phyloP scores from a whole-genome alignment of 192 early-diverging fungal genomes.

The Rhizophagus clarus region DNA sequence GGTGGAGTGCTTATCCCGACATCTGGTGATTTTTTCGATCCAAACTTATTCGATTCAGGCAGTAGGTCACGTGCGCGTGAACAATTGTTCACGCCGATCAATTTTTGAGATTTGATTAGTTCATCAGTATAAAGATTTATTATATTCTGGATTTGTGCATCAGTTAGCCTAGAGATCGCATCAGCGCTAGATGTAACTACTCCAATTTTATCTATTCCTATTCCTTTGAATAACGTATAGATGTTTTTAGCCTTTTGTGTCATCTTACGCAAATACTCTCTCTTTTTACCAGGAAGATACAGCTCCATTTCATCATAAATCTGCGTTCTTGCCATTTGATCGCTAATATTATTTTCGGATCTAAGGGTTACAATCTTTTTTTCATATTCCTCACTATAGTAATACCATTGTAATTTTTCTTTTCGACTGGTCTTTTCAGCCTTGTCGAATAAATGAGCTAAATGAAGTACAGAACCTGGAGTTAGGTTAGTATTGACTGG shows the following conservation, averaged over 20 bases:
- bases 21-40: conserved; percentile 9
- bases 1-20: neutral
- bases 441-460: conserved; percentile 12
- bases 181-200: conserved; percentile 17
- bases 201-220: conserved; percentile 23
- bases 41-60: neutral
- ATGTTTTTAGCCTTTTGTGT: conserved; percentile 21
- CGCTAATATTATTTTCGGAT: conserved; percentile 1
- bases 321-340: conserved; percentile 23
- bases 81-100: conserved; percentile 2
- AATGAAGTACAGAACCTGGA: conserved; percentile 6
- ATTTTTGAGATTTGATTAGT: conserved; percentile 15
- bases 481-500: neutral
- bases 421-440: conserved; percentile 17
- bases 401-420: conserved; percentile 15
- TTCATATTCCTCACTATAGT: conserved; percentile 14
- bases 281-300: conserved; percentile 11
- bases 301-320: conserved; percentile 16
- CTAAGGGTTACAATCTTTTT: conserved; percentile 15
- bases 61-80: neutral
- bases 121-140: too few species aligned
- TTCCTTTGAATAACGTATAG: conserved; percentile 13
- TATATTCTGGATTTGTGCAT: conserved; percentile 2
- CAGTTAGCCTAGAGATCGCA: conserved; percentile 17
- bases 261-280: conserved; percentile 17